phyloP scores from a whole-genome alignment of 345 rosid species.

The Clausena lansium region DNA sequence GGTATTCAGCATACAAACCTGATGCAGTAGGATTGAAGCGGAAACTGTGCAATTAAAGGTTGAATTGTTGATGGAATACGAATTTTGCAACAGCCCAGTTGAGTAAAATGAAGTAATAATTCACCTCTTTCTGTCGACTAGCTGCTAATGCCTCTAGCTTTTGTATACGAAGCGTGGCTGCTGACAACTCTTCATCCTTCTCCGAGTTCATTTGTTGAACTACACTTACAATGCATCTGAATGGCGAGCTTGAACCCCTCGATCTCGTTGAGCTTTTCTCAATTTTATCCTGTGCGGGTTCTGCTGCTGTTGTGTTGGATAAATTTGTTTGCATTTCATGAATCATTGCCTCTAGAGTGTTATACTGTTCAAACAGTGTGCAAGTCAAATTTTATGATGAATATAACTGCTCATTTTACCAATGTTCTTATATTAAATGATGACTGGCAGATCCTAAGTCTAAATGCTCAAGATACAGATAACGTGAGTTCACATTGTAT shows the following conservation, averaged over 20 bases:
- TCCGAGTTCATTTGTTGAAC: conserved; percentile 85
- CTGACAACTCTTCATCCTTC: conserved; percentile 76
- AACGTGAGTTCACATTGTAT: neutral
- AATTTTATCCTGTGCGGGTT: conserved; percentile 38
- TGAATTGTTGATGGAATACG: neutral
- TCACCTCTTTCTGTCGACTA: conserved; percentile 78
- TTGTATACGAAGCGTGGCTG: conserved; percentile 58
- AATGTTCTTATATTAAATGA: neutral
- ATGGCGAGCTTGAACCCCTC: conserved; percentile 93
- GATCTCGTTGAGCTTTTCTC: conserved; percentile 54
- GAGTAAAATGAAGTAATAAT: neutral
- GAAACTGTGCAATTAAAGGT: neutral
- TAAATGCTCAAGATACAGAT: conserved; percentile 4
- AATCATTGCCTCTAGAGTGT: conserved; percentile 74
- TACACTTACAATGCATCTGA: conserved; percentile 83
- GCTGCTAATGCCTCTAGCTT: conserved; percentile 65
- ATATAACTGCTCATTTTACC: neutral
- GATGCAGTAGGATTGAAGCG: conserved; percentile 27
- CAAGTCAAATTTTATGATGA: conserved; percentile 10
- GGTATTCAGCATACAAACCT: conserved; percentile 71
- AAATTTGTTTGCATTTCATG: conserved; percentile 53
- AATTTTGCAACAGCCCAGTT: neutral
- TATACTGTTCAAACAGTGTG: conserved; percentile 55
- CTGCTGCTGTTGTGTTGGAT: conserved; percentile 42
- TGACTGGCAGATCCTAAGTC: neutral